Percentiles rank a stretch among this genome's conserved stretches.
Conservation (phyloP, 1,284 basidiomycete genomes). For the Mycena sp. region DNA sequence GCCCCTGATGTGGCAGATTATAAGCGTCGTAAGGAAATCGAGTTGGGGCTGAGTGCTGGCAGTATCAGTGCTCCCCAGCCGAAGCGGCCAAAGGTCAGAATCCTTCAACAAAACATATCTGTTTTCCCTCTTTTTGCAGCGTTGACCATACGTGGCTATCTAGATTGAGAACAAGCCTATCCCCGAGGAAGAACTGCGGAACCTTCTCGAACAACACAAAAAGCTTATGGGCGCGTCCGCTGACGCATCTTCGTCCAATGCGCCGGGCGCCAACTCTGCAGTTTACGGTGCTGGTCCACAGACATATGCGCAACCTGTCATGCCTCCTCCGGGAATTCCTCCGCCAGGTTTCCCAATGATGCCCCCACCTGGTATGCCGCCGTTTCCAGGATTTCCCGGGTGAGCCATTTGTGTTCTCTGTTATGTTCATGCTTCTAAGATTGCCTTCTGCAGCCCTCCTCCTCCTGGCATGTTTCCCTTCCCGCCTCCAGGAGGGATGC, state of each 20-base stretch:
- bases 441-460: conserved; percentile 15
- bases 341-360: conserved; percentile 44
- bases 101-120: not conserved
- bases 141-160: not conserved
- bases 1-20: conserved; percentile 95
- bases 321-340: conserved; percentile 40
- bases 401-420: no score
- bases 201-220: conserved; percentile 91
- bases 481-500: conserved; percentile 57
- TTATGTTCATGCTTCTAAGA: conserved; percentile 11
- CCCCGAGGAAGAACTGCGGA: conserved; percentile 84
- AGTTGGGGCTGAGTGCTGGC: conserved; percentile 85
- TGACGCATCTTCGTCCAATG: conserved; percentile 49
- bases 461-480: conserved; percentile 27
- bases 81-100: conserved; percentile 79
- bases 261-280: conserved; percentile 50
- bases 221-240: conserved; percentile 85
- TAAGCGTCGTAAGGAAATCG: conserved; percentile 92
- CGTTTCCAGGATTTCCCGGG: conserved; percentile 56
- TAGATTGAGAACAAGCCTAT: conserved; percentile 79
- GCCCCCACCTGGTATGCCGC: conserved; percentile 51
- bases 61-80: conserved; percentile 80
- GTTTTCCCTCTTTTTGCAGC: not conserved
- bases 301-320: conserved; percentile 66
- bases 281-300: conserved; percentile 78